Conservation (phyloP, 768 basidiomycete species). For the Tricholoma terreum region DNA sequence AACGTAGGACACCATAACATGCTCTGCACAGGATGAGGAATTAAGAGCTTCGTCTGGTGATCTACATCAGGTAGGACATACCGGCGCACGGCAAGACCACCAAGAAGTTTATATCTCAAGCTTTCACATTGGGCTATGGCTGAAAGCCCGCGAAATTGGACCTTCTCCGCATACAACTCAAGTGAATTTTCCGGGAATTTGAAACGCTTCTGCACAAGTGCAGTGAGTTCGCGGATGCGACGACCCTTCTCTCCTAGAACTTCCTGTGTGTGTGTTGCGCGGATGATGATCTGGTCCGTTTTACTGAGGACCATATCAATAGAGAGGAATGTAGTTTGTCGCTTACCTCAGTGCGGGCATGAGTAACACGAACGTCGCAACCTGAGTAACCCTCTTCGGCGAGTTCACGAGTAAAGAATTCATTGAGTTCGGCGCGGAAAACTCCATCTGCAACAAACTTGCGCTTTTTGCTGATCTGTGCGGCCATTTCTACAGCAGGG, state of each 20-base stretch:
- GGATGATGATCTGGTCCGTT: slow-evolving; percentile 85
- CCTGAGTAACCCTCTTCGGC: slow-evolving; percentile 99
- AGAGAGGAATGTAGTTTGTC: neutral
- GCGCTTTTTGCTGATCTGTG: slow-evolving; percentile 95
- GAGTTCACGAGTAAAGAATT: slow-evolving; percentile 98
- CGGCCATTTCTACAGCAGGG: slow-evolving; percentile 56
- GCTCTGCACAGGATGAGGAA: slow-evolving; percentile 52
- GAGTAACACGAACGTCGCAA: slow-evolving; percentile 99
- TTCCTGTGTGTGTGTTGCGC: slow-evolving; percentile 98
- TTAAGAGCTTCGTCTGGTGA: neutral
- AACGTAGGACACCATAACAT: slow-evolving; percentile 99
- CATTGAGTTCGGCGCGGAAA: slow-evolving; percentile 97
- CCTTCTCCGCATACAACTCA: slow-evolving; percentile 99
- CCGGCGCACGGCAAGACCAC: slow-evolving; percentile 99
- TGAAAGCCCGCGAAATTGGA: slow-evolving; percentile 95
- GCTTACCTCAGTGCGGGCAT: slow-evolving; percentile 92
- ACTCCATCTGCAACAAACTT: slow-evolving; percentile 99
- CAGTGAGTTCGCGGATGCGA: slow-evolving; percentile 96
- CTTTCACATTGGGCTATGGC: slow-evolving; percentile 99
- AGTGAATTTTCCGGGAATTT: slow-evolving; percentile 99
- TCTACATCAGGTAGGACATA: slow-evolving; percentile 35
- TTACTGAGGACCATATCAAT: neutral
- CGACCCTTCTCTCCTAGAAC: slow-evolving; percentile 99
- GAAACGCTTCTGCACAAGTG: slow-evolving; percentile 99
- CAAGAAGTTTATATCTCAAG: slow-evolving; percentile 97